phyloP scores from a whole-genome alignment of 2,329 filamentous ascomycete species.

The Aspergillus phoenicis region DNA sequence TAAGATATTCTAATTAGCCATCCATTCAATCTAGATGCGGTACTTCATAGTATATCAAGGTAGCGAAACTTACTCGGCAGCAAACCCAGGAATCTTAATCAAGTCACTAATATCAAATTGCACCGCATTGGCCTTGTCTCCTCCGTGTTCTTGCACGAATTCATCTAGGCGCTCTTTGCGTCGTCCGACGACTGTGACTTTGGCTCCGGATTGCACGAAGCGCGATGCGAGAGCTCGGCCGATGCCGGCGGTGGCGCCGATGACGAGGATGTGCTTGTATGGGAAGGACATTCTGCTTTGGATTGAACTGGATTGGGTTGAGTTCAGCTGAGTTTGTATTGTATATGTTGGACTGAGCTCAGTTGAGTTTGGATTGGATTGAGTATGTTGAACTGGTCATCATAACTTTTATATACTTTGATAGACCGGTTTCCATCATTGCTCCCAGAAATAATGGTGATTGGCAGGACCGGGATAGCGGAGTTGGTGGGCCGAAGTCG shows the following conservation, averaged over 20 bases:
- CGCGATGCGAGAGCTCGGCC: constrained; percentile 50
- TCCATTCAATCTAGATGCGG: no score
- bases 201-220: constrained; percentile 38
- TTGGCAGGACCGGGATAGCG: no score
- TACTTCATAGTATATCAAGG: no score
- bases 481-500: no score
- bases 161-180: constrained; percentile 54
- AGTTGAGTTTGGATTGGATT: background rate
- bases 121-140: constrained; percentile 44
- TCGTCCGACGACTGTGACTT: constrained; percentile 61
- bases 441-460: no score
- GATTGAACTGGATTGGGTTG: background rate
- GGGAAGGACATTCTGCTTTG: constrained; percentile 51
- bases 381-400: no score
- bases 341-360: background rate
- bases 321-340: background rate
- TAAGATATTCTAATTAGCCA: no score
- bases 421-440: no score
- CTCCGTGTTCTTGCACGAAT: constrained; percentile 51
- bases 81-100: constrained; percentile 47
- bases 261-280: constrained; percentile 59
- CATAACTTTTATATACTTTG: no score
- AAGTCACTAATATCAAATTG: constrained; percentile 54
- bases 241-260: constrained; percentile 60
- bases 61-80: constrained; percentile 3